Percentiles rank a stretch among this genome's conserved stretches.
Conservation (phyloP, 1,284 basidiomycete species). For the Cutaneotrichosporon dermatis region DNA sequence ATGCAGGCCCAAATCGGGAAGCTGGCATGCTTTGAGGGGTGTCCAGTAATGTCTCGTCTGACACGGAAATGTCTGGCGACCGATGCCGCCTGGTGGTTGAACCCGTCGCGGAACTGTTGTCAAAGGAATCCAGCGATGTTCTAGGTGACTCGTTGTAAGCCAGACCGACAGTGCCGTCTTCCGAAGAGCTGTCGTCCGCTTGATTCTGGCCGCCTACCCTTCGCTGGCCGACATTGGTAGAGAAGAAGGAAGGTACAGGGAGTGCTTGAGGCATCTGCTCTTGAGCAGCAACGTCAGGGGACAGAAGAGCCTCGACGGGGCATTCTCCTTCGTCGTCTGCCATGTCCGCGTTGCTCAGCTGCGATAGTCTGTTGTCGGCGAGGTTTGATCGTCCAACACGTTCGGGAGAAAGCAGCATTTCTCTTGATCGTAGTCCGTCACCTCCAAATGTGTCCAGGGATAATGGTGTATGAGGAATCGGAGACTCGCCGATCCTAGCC, state of each 20-base stretch:
- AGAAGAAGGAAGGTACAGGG: neutral
- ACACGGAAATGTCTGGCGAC: constrained; percentile 1
- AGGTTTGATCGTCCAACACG: neutral
- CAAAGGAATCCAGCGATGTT: neutral
- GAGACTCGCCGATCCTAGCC: neutral
- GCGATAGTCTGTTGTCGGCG: neutral
- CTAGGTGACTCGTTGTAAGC: constrained; percentile 1
- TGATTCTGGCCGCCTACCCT: neutral
- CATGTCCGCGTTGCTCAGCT: neutral
- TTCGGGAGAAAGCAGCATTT: constrained; percentile 7
- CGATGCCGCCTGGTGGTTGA: neutral
- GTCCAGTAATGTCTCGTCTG: constrained; percentile 12
- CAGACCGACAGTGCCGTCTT: neutral
- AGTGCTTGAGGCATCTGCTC: neutral
- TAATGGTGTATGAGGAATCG: neutral
- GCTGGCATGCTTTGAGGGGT: constrained; percentile 10
- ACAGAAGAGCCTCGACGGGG: neutral
- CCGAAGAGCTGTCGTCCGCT: neutral
- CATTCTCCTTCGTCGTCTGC: neutral
- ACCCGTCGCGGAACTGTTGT: neutral
- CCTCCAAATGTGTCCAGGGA: constrained; percentile 10
- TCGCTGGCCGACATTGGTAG: neutral
- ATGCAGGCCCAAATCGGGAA: neutral
- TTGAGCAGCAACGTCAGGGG: neutral
- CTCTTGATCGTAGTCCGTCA: constrained; percentile 8